Evolutionary conservation across 192 early-diverging fungal species (phyloP).

Genomic region (Linnemannia elongata): DNA sequence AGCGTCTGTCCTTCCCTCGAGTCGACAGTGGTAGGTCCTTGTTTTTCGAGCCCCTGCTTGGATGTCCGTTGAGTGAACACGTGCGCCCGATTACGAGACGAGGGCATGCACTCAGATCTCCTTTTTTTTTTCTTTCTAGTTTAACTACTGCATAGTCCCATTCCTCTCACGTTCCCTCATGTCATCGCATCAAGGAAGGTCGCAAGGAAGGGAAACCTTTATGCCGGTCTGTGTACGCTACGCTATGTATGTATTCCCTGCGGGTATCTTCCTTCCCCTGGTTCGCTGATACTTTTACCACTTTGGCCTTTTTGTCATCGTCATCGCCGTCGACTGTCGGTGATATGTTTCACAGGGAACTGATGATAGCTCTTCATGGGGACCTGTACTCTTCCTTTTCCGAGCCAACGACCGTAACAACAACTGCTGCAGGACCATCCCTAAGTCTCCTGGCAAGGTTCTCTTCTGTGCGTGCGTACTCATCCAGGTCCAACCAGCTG

Average conservation of each 20-base stretch:
- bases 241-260: not conserved
- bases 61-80: not conserved
- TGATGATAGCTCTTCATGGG: not conserved
- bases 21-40: not conserved
- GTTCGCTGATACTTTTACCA: not conserved
- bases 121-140: not conserved
- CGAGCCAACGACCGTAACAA: not conserved
- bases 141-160: no score
- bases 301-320: not conserved
- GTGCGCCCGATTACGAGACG: not conserved
- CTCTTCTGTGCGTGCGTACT: constrained; percentile 26
- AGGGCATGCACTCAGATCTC: not conserved
- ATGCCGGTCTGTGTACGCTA: not conserved
- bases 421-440: not conserved
- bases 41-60: not conserved
- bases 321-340: no score
- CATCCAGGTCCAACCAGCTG: constrained; percentile 40
- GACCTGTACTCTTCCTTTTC: not conserved
- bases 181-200: not conserved
- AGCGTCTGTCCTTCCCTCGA: not conserved
- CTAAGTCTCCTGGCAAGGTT: not conserved
- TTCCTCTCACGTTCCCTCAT: not conserved
- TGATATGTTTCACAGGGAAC: not conserved
- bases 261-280: not conserved
- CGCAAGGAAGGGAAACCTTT: not conserved